Evolutionary conservation across 164 flowering plant genomes (phyloP).

Genomic region (Echeveria elegans): DNA sequence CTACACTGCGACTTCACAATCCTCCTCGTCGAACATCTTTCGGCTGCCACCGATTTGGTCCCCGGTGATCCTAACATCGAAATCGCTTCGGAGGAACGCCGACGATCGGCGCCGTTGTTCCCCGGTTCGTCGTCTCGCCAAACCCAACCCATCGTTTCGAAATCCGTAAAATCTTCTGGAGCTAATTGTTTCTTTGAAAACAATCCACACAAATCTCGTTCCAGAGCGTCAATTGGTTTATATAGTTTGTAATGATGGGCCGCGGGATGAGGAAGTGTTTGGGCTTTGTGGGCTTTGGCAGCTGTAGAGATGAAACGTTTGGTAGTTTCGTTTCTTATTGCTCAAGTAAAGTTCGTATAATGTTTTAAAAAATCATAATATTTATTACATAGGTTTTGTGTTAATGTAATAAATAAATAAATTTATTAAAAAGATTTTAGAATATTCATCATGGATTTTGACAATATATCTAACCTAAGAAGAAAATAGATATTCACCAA

Average conservation of each 20-base stretch:
- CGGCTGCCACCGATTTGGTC: constrained; percentile 15
- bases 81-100: constrained; percentile 5
- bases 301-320: too few species aligned
- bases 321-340: too few species aligned
- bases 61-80: constrained; percentile 12
- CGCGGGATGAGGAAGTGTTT: too few species aligned
- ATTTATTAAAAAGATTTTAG: too few species aligned
- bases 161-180: neutral
- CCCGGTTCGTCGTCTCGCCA: constrained; percentile 51
- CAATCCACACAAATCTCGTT: neutral
- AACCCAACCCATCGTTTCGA: constrained; percentile 56
- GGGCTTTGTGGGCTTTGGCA: neutral
- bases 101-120: constrained; percentile 4
- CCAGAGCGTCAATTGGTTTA: neutral
- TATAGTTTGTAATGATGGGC: neutral
- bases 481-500: too few species aligned
- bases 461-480: too few species aligned
- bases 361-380: too few species aligned
- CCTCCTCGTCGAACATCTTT: constrained; percentile 44
- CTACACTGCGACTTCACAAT: constrained; percentile 57
- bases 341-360: too few species aligned
- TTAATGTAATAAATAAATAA: too few species aligned
- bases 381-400: too few species aligned
- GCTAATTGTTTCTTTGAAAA: neutral
- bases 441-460: too few species aligned